Evolutionary conservation across 805 yeast species (phyloP), one percentile per base, ranked within the genome.

Genomic region (Isabelozyma pseudorhagii): DNA sequence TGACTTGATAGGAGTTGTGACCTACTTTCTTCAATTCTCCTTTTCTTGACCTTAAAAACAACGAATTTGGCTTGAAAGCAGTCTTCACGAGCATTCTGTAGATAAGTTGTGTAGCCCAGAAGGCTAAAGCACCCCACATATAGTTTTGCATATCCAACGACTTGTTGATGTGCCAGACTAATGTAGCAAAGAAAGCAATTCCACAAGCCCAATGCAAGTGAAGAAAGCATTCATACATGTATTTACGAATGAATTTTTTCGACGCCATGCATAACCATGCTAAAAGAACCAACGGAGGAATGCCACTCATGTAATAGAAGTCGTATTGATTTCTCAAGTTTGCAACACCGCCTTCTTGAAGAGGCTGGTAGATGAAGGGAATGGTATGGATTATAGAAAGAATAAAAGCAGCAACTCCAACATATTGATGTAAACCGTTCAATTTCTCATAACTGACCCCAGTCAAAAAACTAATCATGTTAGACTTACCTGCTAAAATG

Each of bases 381-480:
- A 79, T 63, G 1, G 79, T 69, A 56, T 82, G 86, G 15, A 80
- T 71, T 54, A 80, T 48, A 0, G 77, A 67, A 11, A 81, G 66
- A 2, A 79, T 62, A 25, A 75, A 65, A 15, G 74, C 68, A 6
- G 69, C 60, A 6, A 77, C 64, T 0, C 80, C 76, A 1, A 70
- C 71, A 64, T 74, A 77, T 52, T 80, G 81, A 54, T 82, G 86
- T 50, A 72, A 67, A 25, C 69, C 67, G 55, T 81, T 81, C 47
- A 82, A 58, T 58, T 78, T 80, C 54, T 82, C 85, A 57, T 82
- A 81, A 42, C 81, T 69, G 14, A 81, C 67, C 10, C 85, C 85
- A 0, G 85, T 79, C 10, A 79, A 52, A 4, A 67, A 59, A 10
- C 80, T 70, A 40, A 81, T 71, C 47, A 79, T 55, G 57, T 81